These are phyloP conservation scores for Aspergillus transmontanensis DNA, from an alignment of 2,329 filamentous ascomycete genomes.

Conservation along the genomic window DNA sequence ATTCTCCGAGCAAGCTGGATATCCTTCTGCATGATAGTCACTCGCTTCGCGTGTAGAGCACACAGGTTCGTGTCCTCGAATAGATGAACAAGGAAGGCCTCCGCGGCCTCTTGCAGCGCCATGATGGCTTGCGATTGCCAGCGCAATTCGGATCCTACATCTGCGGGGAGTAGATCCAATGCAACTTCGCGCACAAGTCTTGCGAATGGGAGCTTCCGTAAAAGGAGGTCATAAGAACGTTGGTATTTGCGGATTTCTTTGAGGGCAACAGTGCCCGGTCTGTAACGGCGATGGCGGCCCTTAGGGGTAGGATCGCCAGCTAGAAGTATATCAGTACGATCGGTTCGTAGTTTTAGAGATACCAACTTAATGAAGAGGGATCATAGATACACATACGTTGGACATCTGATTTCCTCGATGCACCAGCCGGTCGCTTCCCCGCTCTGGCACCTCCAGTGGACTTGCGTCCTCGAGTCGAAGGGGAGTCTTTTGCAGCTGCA, in stretches of 20 bases:
- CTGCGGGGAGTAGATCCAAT: conserved; percentile 60
- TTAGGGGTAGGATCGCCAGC: conserved; percentile 74
- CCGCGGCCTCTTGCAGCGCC: conserved; percentile 91
- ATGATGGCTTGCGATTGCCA: conserved; percentile 97
- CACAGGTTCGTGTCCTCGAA: conserved; percentile 96
- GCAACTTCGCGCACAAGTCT: conserved; percentile 56
- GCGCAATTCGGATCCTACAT: conserved; percentile 68
- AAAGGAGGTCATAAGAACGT: conserved; percentile 81
- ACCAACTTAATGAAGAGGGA: background rate
- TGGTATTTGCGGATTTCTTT: conserved; percentile 92
- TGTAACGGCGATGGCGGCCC: conserved; percentile 64
- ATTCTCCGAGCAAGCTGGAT: conserved; percentile 88
- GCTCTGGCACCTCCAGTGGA: conserved; percentile 17
- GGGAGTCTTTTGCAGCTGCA: conserved; percentile 8
- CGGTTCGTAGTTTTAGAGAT: background rate
- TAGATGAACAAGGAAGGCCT: conserved; percentile 93
- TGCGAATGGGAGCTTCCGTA: conserved; percentile 60
- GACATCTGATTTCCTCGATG: conserved; percentile 34
- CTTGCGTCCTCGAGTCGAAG: conserved; percentile 20
- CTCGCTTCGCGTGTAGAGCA: conserved; percentile 93
- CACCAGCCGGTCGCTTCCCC: conserved; percentile 25
- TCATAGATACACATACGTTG: conserved; percentile 36
- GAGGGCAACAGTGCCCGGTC: conserved; percentile 80
- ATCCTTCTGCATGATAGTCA: conserved; percentile 98
- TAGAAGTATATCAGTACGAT: conserved; percentile 36